phyloP scores from a whole-genome alignment of 257 asterid genomes.

The Solanum paucissectum region DNA sequence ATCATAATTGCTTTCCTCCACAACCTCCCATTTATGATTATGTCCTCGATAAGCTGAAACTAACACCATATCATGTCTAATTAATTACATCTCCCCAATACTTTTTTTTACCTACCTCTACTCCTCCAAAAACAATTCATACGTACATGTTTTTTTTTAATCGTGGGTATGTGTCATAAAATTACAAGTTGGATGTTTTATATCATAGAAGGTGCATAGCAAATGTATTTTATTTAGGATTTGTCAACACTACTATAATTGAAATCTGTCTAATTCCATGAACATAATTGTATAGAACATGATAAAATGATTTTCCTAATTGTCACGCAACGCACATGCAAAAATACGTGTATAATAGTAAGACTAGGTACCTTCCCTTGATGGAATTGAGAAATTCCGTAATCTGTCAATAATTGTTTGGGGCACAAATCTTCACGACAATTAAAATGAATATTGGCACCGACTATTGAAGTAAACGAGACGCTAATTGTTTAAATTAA shows the following conservation, averaged over 20 bases:
- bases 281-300: neutral
- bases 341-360: neutral
- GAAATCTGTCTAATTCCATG: neutral
- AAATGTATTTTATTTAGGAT: neutral
- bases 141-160: neutral
- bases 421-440: neutral
- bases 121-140: neutral
- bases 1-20: rapidly evolving
- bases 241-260: neutral
- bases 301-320: neutral
- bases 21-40: rapidly evolving
- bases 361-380: neutral
- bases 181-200: neutral
- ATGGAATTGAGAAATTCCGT: neutral
- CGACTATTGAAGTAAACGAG: neutral
- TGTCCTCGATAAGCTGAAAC: neutral
- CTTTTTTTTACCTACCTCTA: rapidly evolving
- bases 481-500: neutral
- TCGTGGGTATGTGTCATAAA: neutral
- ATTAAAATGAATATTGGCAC: neutral
- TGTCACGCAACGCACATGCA: neutral
- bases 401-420: neutral
- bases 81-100: no score
- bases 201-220: neutral
- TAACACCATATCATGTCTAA: neutral